Percentiles rank a stretch among this genome's conserved stretches.
Evolutionary conservation across 257 asterid species (phyloP).

Genomic region (Solanum boliviense): DNA sequence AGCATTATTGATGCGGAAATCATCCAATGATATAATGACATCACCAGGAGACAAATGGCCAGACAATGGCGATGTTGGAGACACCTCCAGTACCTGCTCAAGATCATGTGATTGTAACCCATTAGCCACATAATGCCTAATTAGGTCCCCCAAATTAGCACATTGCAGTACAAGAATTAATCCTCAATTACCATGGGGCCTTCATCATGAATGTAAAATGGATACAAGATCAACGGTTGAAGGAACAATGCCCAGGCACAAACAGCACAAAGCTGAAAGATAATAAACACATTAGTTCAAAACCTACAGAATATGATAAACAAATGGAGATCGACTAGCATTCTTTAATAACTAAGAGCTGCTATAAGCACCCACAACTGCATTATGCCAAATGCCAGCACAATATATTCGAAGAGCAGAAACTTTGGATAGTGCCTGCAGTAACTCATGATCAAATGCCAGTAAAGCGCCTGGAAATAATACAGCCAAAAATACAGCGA

Average conservation of each 20-base stretch:
- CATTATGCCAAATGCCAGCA: slow-evolving; percentile 98
- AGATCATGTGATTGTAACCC: background rate
- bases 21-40: slow-evolving; percentile 51
- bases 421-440: slow-evolving; percentile 43
- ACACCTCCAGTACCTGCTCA: slow-evolving; percentile 63
- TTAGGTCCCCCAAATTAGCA: slow-evolving; percentile 4
- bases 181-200: slow-evolving; percentile 50
- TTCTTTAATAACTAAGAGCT: background rate
- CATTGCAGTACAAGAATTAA: background rate
- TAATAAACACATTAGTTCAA: slow-evolving; percentile 5
- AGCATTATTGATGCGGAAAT: slow-evolving; percentile 28
- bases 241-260: slow-evolving; percentile 47
- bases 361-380: slow-evolving; percentile 39
- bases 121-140: slow-evolving; percentile 5
- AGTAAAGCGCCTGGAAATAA: slow-evolving; percentile 91
- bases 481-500: slow-evolving; percentile 67
- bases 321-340: background rate
- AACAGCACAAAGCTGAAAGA: slow-evolving; percentile 56
- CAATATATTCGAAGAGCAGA: slow-evolving; percentile 82
- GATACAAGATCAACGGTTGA: slow-evolving; percentile 54
- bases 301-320: slow-evolving; percentile 1
- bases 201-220: slow-evolving; percentile 57
- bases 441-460: slow-evolving; percentile 58
- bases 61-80: slow-evolving; percentile 53
- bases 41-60: slow-evolving; percentile 55